Base-by-base conservation (phyloP, 306 rosid genomes). In the Lathyrus aphaca region DNA sequence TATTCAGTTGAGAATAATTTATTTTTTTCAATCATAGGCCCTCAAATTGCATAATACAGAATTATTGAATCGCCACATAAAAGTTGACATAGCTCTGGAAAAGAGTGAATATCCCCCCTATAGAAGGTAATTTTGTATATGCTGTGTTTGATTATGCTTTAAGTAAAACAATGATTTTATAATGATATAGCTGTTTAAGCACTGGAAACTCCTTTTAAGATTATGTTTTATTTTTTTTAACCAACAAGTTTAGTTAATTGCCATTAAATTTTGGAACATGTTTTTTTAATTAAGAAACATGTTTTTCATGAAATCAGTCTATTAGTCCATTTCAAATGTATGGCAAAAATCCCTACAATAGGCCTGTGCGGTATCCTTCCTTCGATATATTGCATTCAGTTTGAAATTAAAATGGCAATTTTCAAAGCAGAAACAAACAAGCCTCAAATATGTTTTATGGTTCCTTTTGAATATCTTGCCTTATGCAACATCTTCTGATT, bases 51-150 rank as follows among this genome's bases (percentile, higher is more conserved):
- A 79, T 69, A 38, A 60, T 43, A 79, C 40, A 23, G 73, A 62
- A 32, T 44, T 79, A 12, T 63, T 74, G 44, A 56, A 46, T 43
- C 83, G 76, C 29, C 60, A 6, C 44, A 60, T 74, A 18, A 55
- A 12, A 25, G 57, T 79, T 74, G n/a, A 5, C 23, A 55, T 62
- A 40, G 73, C 76, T 50, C 14, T 18, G 49, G 69, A 63, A 54
- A 79, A 18, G 60, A 43, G 23, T 18, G 69, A 54, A 38, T 46
- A 55, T 74, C 16, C 17, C 58, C 48, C 30, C 19, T 38, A 17
- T 5, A 77, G 63, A 54, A 72, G 91, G 96, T 89, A 76, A 17
- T 16, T 35, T 35, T 35, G 9, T 35, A 35, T 35, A 35, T 8
- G 38, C 2, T 32, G 9, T 32, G 38, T 32, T 32, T 32, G 38